Evolutionary conservation across 495 filamentous ascomycete species (phyloP).

Genomic region (Penicillium cataractarum): DNA sequence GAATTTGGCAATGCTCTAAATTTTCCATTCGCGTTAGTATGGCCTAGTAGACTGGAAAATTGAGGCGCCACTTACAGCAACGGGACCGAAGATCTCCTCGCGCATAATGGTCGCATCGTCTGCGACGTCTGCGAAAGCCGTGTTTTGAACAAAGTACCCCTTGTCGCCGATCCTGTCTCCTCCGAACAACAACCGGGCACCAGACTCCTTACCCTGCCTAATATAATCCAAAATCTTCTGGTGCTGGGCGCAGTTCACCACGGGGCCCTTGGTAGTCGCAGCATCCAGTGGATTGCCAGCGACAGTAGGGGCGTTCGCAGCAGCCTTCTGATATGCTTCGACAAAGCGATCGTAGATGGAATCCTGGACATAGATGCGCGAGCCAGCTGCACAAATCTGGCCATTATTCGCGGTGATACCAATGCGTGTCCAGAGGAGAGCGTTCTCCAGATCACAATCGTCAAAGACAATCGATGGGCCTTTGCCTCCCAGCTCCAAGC

Average conservation of each 20-base stretch:
- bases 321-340: constrained; percentile 22
- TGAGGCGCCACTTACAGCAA: constrained; percentile 30
- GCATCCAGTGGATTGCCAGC: constrained; percentile 80
- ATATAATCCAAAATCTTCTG: constrained; percentile 84
- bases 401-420: constrained; percentile 55
- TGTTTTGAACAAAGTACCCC: constrained; percentile 54
- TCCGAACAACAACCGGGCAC: constrained; percentile 73
- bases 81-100: constrained; percentile 58
- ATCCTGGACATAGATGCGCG: constrained; percentile 58
- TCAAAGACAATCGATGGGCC: constrained; percentile 47
- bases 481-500: constrained; percentile 52
- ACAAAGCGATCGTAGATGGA: constrained; percentile 58
- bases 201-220: constrained; percentile 71
- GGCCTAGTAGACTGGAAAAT: too few relatives aligned
- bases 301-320: constrained; percentile 27
- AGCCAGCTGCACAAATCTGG: constrained; percentile 57
- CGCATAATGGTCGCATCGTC: constrained; percentile 45
- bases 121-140: constrained; percentile 47
- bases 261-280: constrained; percentile 75
- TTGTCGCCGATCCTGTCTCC: constrained; percentile 54
- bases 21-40: not conserved
- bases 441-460: constrained; percentile 49
- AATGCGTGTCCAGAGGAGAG: constrained; percentile 40
- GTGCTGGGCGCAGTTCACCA: constrained; percentile 78
- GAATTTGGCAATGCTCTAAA: constrained; percentile 53